phyloP scores from a whole-genome alignment of 768 basidiomycete species.

The Boletus rubescentipes region DNA sequence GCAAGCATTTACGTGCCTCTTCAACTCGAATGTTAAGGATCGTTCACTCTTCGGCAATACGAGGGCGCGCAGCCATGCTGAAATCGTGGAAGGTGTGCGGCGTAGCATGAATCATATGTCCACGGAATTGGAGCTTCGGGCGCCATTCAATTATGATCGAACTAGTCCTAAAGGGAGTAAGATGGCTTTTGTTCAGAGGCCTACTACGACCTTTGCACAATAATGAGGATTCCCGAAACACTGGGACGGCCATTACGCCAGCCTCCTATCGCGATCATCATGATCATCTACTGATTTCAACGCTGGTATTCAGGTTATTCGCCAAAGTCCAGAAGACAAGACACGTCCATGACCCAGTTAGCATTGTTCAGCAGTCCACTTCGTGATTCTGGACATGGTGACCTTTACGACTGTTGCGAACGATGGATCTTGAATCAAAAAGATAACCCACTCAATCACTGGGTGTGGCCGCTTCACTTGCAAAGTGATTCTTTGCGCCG shows the following conservation, averaged over 20 bases:
- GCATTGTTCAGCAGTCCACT: no score
- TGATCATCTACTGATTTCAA: not conserved
- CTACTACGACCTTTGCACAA: no score
- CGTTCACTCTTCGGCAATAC: not conserved
- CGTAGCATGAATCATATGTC: not conserved
- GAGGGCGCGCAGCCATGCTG: not conserved
- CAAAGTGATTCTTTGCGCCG: not conserved
- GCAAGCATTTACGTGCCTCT: not conserved
- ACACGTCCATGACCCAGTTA: not conserved
- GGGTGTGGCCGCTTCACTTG: not conserved
- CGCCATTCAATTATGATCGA: slow-evolving; percentile 1
- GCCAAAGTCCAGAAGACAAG: not conserved
- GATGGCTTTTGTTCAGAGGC: no score
- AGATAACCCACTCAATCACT: not conserved
- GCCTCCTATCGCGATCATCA: not conserved
- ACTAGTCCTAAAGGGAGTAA: slow-evolving; percentile 3
- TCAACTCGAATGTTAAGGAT: not conserved
- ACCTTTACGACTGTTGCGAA: not conserved
- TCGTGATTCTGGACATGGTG: not conserved
- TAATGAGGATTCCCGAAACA: not conserved
- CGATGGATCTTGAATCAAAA: not conserved
- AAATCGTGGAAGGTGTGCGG: not conserved
- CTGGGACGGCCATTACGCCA: not conserved
- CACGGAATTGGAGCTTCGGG: not conserved
- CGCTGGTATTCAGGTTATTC: not conserved